A percentile compares a stretch with the other conserved stretches of the same genome.
These are phyloP conservation scores for Phaeosphaeriaceae sp. DNA, from an alignment of 2,329 filamentous ascomycete species.

Conservation along the genomic window DNA sequence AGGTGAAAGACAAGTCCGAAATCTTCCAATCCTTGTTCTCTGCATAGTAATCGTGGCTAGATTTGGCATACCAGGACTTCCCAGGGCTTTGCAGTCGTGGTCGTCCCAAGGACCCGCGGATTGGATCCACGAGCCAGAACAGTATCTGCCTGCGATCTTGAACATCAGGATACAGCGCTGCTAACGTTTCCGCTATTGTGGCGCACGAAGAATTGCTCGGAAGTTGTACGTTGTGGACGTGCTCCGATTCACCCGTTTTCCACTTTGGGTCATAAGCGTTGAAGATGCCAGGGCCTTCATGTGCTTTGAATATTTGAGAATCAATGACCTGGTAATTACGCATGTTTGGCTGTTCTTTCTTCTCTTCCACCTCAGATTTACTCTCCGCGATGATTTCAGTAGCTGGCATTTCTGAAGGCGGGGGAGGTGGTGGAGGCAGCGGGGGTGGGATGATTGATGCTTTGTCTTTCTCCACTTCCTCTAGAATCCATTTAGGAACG, in stretches of 20 bases:
- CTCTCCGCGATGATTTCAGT: constrained; percentile 9
- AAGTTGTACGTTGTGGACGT: constrained; percentile 30
- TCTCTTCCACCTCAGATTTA: not conserved
- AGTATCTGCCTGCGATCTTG: constrained; percentile 48
- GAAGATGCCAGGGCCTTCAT: constrained; percentile 47
- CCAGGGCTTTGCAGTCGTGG: constrained; percentile 40
- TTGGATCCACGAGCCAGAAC: constrained; percentile 48
- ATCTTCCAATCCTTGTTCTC: constrained; percentile 37
- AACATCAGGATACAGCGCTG: constrained; percentile 31
- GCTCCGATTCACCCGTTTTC: constrained; percentile 13
- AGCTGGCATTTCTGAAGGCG: constrained; percentile 9
- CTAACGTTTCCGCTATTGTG: constrained; percentile 41
- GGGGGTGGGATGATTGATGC: constrained; percentile 15
- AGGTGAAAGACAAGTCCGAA: constrained; percentile 26
- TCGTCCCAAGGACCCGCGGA: constrained; percentile 34
- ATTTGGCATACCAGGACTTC: constrained; percentile 42
- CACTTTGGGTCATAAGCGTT: constrained; percentile 41
- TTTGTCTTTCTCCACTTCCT: constrained; percentile 36
- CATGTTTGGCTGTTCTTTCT: constrained; percentile 10
- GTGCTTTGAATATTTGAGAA: constrained; percentile 40
- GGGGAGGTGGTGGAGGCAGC: constrained; percentile 15
- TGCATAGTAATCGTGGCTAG: constrained; percentile 33
- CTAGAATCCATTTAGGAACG: constrained; percentile 49
- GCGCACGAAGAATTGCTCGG: constrained; percentile 31
- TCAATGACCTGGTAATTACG: constrained; percentile 42